phyloP scores from a whole-genome alignment of 257 asterid species.

The Sherardia arvensis region DNA sequence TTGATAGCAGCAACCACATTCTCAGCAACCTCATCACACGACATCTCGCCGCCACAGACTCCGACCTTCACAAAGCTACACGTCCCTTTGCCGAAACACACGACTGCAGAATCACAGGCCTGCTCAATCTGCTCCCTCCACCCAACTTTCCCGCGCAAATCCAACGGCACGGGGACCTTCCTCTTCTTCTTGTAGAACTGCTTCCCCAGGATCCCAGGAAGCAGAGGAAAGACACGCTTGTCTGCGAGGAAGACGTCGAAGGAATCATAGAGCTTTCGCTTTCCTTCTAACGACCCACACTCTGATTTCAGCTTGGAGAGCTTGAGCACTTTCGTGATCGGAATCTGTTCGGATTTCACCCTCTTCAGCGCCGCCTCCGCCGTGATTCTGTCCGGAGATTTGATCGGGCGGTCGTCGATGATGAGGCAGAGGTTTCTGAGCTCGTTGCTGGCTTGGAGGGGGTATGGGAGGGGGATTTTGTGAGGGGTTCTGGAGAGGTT shows the following conservation, averaged over 20 bases:
- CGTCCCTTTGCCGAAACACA: slow-evolving; percentile 68
- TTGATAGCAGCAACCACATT: slow-evolving; percentile 55
- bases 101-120: slow-evolving; percentile 39
- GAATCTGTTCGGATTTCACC: slow-evolving; percentile 26
- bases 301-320: slow-evolving; percentile 61
- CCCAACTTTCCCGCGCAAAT: slow-evolving; percentile 29
- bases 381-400: slow-evolving; percentile 26
- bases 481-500: slow-evolving; percentile 31
- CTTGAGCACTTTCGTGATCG: slow-evolving; percentile 41
- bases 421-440: slow-evolving; percentile 41
- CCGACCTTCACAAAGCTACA: slow-evolving; percentile 60
- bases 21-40: slow-evolving; percentile 39
- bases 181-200: slow-evolving; percentile 65
- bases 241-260: slow-evolving; percentile 55
- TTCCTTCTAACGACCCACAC: slow-evolving; percentile 49
- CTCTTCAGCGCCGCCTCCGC: slow-evolving; percentile 34
- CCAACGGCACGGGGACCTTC: slow-evolving; percentile 57
- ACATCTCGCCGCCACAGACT: slow-evolving; percentile 33
- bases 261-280: slow-evolving; percentile 37
- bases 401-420: slow-evolving; percentile 47
- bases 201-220: slow-evolving; percentile 58
- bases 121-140: slow-evolving; percentile 76
- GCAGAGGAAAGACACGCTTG: slow-evolving; percentile 29
- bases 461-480: slow-evolving; percentile 44
- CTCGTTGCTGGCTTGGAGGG: slow-evolving; percentile 12